A percentile compares a stretch with the other conserved stretches of the same genome.
Evolutionary conservation across 2,329 filamentous ascomycete genomes (phyloP).

Genomic region (Monosporascus cannonballus): DNA sequence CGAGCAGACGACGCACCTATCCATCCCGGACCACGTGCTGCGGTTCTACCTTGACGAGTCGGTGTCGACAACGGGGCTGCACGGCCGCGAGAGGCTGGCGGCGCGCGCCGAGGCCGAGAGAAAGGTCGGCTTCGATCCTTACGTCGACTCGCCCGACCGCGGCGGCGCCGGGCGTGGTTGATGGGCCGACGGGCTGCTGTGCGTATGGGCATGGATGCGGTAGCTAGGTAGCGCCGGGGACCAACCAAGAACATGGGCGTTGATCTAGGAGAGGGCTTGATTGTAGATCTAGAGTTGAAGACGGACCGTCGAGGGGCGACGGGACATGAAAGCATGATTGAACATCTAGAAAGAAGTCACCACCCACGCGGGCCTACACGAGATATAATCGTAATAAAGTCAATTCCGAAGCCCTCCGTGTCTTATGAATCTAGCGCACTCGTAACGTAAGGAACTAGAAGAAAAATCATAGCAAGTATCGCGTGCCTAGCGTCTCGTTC

Average conservation of each 20-base stretch:
- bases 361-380: neutral
- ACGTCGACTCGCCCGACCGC: constrained; percentile 33
- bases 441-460: too few relatives aligned
- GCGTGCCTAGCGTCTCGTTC: too few relatives aligned
- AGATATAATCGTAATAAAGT: too few relatives aligned
- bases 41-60: constrained; percentile 73
- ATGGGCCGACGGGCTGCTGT: neutral
- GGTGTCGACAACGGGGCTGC: constrained; percentile 45
- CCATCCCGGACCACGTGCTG: constrained; percentile 82
- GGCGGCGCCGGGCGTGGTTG: neutral
- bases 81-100: constrained; percentile 38
- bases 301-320: neutral
- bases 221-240: too few relatives aligned
- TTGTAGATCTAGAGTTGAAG: neutral
- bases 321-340: neutral
- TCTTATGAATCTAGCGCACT: too few relatives aligned
- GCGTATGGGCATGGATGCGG: too few relatives aligned
- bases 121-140: constrained; percentile 51
- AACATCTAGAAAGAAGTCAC: neutral
- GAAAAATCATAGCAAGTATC: too few relatives aligned
- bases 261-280: neutral
- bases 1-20: constrained; percentile 81
- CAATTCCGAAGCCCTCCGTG: too few relatives aligned
- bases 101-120: constrained; percentile 40
- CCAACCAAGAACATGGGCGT: neutral